Evolutionary conservation across 2,329 filamentous ascomycete genomes (phyloP).

Genomic region (Gremmenia infestans): DNA sequence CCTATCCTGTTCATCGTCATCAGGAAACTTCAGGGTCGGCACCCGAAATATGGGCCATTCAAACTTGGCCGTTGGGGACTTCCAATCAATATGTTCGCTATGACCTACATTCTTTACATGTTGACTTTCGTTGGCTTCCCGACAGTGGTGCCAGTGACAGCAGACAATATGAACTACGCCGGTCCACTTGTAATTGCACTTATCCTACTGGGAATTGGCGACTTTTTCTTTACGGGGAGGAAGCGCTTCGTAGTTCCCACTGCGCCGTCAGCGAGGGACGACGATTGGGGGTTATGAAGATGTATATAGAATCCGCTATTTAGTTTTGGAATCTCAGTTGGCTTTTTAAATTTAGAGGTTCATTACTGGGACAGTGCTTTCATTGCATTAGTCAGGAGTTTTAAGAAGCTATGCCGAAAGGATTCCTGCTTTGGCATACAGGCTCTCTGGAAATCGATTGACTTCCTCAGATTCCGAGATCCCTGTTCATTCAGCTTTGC

Average conservation of each 20-base stretch:
- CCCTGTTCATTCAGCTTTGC: too few species aligned
- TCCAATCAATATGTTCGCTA: slow-evolving; percentile 5
- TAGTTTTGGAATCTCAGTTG: neutral
- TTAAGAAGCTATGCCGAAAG: too few species aligned
- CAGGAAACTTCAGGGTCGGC: slow-evolving; percentile 5
- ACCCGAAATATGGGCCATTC: slow-evolving; percentile 9
- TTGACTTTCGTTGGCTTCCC: slow-evolving; percentile 11
- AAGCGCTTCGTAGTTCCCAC: neutral
- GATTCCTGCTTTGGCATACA: too few species aligned
- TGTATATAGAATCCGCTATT: neutral
- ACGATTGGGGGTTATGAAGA: neutral
- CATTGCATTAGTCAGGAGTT: too few species aligned
- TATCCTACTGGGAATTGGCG: slow-evolving; percentile 2
- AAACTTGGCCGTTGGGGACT: slow-evolving; percentile 8
- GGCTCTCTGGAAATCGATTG: too few species aligned
- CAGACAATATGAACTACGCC: slow-evolving; percentile 13
- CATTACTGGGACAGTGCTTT: too few species aligned
- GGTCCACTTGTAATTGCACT: slow-evolving; percentile 6
- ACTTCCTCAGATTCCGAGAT: too few species aligned
- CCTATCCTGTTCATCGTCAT: slow-evolving; percentile 9
- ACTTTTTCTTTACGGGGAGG: slow-evolving; percentile 2
- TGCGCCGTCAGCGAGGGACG: neutral
- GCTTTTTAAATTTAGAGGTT: neutral
- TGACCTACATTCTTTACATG: slow-evolving; percentile 12
- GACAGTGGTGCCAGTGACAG: slow-evolving; percentile 8